Conservation (phyloP, 805 yeast species). For the Cyberlindnera mycetangii region DNA sequence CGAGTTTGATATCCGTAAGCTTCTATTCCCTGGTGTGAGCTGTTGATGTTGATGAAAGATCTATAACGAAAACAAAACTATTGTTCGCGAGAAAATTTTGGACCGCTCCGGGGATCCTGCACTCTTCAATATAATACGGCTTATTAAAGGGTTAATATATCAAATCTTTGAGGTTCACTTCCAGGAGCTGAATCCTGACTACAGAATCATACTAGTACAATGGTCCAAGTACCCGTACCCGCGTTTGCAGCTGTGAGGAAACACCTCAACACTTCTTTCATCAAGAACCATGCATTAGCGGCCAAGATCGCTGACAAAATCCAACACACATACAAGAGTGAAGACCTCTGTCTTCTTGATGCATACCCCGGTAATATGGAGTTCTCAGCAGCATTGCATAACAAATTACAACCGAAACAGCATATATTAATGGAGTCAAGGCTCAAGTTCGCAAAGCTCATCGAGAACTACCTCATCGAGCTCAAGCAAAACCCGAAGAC, state of each 20-base stretch:
- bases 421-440: slow-evolving; percentile 63
- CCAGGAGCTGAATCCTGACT: too few relatives aligned
- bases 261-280: slow-evolving; percentile 11
- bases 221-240: slow-evolving; percentile 9
- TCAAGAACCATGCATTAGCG: slow-evolving; percentile 9
- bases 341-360: slow-evolving; percentile 52
- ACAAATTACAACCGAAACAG: slow-evolving; percentile 54
- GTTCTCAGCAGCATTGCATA: slow-evolving; percentile 60
- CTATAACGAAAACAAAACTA: background rate
- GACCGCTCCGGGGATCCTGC: background rate
- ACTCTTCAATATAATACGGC: too few relatives aligned
- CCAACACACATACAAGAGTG: slow-evolving; percentile 33
- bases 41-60: background rate
- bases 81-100: slow-evolving; percentile 10
- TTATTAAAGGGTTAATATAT: background rate
- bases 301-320: slow-evolving; percentile 46
- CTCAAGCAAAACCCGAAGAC: slow-evolving; percentile 1
- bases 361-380: slow-evolving; percentile 58
- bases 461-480: slow-evolving; percentile 7
- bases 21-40: too few relatives aligned
- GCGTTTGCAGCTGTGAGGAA: slow-evolving; percentile 8
- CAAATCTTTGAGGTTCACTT: too few relatives aligned
- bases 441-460: slow-evolving; percentile 26
- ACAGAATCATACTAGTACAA: too few relatives aligned
- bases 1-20: too few relatives aligned